Evolutionary conservation across 2,329 filamentous ascomycete genomes (phyloP).

Genomic region (Phialemonium atrogriseum): DNA sequence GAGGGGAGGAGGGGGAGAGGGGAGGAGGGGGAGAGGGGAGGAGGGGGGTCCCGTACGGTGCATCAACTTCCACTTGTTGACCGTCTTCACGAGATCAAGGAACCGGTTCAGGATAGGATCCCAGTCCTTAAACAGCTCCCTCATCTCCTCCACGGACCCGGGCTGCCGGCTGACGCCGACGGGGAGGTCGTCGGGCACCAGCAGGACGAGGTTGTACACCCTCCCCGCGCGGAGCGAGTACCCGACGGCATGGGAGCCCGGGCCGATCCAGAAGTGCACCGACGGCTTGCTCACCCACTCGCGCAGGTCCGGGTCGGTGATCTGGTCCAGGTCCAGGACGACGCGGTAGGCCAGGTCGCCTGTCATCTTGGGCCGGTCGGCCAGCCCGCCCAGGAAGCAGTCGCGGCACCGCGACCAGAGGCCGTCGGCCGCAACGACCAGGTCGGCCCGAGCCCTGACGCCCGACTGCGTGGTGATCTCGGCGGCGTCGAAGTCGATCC

Average conservation of each 20-base stretch:
- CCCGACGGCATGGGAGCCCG: slow-evolving; percentile 38
- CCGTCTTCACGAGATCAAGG: slow-evolving; percentile 41
- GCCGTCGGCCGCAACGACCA: slow-evolving; percentile 41
- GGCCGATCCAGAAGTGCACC: slow-evolving; percentile 47
- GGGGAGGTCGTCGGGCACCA: slow-evolving; percentile 36
- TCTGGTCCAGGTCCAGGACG: slow-evolving; percentile 36
- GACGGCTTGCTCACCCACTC: slow-evolving; percentile 35
- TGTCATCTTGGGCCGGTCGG: slow-evolving; percentile 38
- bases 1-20: too few species aligned
- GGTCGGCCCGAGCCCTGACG: slow-evolving; percentile 26
- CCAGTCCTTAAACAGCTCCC: slow-evolving; percentile 51
- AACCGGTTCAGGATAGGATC: slow-evolving; percentile 46
- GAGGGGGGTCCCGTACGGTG: slow-evolving; percentile 25
- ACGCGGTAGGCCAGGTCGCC: slow-evolving; percentile 50
- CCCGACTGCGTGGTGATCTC: slow-evolving; percentile 24
- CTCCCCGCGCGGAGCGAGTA: slow-evolving; percentile 34
- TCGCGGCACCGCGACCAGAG: slow-evolving; percentile 35
- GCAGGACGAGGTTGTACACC: slow-evolving; percentile 37
- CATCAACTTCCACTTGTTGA: slow-evolving; percentile 66
- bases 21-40: too few species aligned
- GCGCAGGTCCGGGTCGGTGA: slow-evolving; percentile 36
- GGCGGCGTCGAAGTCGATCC: slow-evolving; percentile 10
- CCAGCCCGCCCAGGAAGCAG: slow-evolving; percentile 28
- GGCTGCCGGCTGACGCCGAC: slow-evolving; percentile 36
- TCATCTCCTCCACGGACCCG: slow-evolving; percentile 54